Percentiles rank a stretch among this genome's conserved stretches.
phyloP scores from a whole-genome alignment of 2,329 filamentous ascomycete species.

The Pseudogymnoascus sp. region DNA sequence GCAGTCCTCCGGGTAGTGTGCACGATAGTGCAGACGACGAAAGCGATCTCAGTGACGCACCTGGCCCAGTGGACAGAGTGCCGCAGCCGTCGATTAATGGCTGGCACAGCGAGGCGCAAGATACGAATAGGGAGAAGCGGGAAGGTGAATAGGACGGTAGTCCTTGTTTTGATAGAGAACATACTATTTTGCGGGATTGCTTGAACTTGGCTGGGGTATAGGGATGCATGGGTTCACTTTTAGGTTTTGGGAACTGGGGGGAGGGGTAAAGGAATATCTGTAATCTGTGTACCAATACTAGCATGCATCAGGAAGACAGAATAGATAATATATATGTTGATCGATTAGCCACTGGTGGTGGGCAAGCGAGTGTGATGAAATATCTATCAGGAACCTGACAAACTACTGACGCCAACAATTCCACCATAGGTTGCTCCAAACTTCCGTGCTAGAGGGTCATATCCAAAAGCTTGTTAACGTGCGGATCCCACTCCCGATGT shows the following conservation, averaged over 20 bases:
- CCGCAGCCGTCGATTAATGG: not conserved
- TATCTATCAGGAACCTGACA: not conserved
- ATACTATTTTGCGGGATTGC: not conserved
- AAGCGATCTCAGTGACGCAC: slow-evolving; percentile 46
- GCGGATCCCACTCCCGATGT: not conserved
- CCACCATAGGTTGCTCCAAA: not conserved
- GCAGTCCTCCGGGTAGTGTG: slow-evolving; percentile 28
- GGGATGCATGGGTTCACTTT: not conserved
- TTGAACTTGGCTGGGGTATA: not conserved
- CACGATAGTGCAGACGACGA: slow-evolving; percentile 48
- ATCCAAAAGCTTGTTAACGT: not conserved
- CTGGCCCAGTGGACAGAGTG: slow-evolving; percentile 11
- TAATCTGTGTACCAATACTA: not conserved
- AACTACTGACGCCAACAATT: not conserved
- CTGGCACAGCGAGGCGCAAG: not conserved
- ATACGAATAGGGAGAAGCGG: not conserved
- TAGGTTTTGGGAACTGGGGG: not conserved
- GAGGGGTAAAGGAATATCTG: not conserved
- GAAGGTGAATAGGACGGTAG: not conserved
- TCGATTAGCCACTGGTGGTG: not conserved
- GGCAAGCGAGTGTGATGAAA: not conserved
- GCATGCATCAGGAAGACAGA: not conserved
- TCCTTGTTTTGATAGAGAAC: not conserved
- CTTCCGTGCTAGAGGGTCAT: not conserved
- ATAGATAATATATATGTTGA: not conserved